phyloP scores from a whole-genome alignment of 371 early-diverging fungal species.

The Fennellomyces sp. region DNA sequence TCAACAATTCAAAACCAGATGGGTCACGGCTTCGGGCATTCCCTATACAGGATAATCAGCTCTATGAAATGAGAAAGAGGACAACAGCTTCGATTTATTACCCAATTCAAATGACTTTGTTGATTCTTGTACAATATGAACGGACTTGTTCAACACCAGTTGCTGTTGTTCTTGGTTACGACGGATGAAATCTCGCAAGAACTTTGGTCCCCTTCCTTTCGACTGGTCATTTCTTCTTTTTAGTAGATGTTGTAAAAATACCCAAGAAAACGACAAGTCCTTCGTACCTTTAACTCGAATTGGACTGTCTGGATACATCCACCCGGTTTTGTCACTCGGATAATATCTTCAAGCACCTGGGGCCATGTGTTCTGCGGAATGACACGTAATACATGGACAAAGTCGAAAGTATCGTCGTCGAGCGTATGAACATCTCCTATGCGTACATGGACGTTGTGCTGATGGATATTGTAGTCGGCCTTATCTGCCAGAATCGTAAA shows the following conservation, averaged over 20 bases:
- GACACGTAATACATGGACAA: conserved; percentile 5
- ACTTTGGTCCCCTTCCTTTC: neutral
- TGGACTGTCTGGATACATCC: conserved; percentile 13
- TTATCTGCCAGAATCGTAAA: conserved; percentile 6
- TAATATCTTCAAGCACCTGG: neutral
- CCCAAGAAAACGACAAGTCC: neutral
- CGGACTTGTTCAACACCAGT: neutral
- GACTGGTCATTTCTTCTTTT: neutral
- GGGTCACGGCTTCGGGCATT: conserved; percentile 6
- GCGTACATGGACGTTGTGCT: conserved; percentile 3
- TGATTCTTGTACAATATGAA: conserved; percentile 3
- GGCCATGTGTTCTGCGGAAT: conserved; percentile 3
- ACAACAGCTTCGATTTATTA: no score
- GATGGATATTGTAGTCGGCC: neutral
- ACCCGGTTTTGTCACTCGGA: conserved; percentile 7
- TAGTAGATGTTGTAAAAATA: neutral
- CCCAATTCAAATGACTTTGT: conserved; percentile 1
- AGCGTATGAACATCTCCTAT: neutral
- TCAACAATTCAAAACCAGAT: neutral
- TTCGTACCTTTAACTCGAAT: conserved; percentile 13
- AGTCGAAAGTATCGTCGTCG: conserved; percentile 9
- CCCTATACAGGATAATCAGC: no score
- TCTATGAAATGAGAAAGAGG: neutral
- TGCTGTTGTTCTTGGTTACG: neutral
- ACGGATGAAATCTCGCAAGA: neutral